Evolutionary conservation across 805 yeast species (phyloP).

Genomic region (Nakazawaea sp.): DNA sequence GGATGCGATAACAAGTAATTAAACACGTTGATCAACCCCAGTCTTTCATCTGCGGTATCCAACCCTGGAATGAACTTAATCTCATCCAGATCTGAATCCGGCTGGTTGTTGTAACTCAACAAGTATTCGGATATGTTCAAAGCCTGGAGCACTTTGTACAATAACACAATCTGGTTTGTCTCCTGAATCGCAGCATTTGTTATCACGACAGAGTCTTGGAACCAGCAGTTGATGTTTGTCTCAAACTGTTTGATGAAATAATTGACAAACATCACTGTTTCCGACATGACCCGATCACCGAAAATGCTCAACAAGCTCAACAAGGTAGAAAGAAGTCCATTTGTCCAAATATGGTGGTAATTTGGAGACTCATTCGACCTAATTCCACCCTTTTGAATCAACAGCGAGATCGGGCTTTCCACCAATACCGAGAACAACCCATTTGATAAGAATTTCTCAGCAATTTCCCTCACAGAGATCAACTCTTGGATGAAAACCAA

Average conservation of each 20-base stretch:
- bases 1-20: slow-evolving; percentile 81
- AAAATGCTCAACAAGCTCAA: slow-evolving; percentile 53
- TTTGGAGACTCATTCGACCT: slow-evolving; percentile 40
- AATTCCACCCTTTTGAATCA: slow-evolving; percentile 61
- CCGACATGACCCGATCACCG: slow-evolving; percentile 59
- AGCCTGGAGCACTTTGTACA: slow-evolving; percentile 50
- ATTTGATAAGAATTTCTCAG: slow-evolving; percentile 53
- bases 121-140: slow-evolving; percentile 47
- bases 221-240: slow-evolving; percentile 64
- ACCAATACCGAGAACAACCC: slow-evolving; percentile 65
- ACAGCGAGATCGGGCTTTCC: slow-evolving; percentile 67
- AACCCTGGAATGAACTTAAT: slow-evolving; percentile 45
- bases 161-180: slow-evolving; percentile 58
- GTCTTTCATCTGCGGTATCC: slow-evolving; percentile 51
- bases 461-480: slow-evolving; percentile 52
- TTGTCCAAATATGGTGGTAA: slow-evolving; percentile 78
- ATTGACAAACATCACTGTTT: slow-evolving; percentile 53
- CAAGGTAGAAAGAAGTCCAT: slow-evolving; percentile 68
- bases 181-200: slow-evolving; percentile 48
- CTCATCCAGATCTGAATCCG: slow-evolving; percentile 12
- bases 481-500: slow-evolving; percentile 65
- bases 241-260: slow-evolving; percentile 62
- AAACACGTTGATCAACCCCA: slow-evolving; percentile 52
- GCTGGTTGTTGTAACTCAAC: slow-evolving; percentile 10
- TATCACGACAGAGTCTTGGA: slow-evolving; percentile 44